Conservation (phyloP, 345 rosid genomes). For the Crucihimalaya himalaica region DNA sequence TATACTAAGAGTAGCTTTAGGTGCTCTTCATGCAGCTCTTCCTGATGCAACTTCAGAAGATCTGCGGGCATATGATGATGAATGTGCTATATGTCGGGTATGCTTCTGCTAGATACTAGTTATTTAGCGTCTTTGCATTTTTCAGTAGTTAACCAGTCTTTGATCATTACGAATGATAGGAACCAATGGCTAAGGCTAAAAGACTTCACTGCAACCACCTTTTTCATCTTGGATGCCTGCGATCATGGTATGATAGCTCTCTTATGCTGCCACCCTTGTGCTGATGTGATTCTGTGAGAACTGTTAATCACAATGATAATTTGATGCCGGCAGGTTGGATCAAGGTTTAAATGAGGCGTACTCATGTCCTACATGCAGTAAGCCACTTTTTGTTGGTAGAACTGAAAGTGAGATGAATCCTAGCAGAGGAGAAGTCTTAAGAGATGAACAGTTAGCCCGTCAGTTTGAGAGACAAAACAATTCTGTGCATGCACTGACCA, state of each 20-base stretch:
- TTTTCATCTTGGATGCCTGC: conserved; percentile 85
- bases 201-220: conserved; percentile 76
- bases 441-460: conserved; percentile 66
- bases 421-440: conserved; percentile 34
- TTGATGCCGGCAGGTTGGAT: conserved; percentile 68
- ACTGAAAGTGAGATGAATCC: conserved; percentile 51
- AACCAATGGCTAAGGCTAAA: conserved; percentile 93
- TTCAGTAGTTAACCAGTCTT: conserved; percentile 9
- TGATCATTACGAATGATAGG: conserved; percentile 50
- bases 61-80: conserved; percentile 72
- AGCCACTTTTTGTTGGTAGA: conserved; percentile 69
- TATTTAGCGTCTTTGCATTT: conserved; percentile 8
- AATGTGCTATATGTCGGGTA: conserved; percentile 93
- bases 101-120: conserved; percentile 25
- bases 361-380: conserved; percentile 88
- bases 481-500: conserved; percentile 45
- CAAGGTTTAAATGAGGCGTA: conserved; percentile 75
- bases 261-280: conserved; percentile 45
- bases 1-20: conserved; percentile 68
- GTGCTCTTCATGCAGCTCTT: conserved; percentile 84
- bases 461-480: conserved; percentile 56
- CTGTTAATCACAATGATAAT: conserved; percentile 24
- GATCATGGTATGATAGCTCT: conserved; percentile 64
- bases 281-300: neutral
- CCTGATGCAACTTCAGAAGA: conserved; percentile 85